These are phyloP conservation scores for Alternaria sp. DNA, from an alignment of 2,329 filamentous ascomycete species.

Conservation along the genomic window DNA sequence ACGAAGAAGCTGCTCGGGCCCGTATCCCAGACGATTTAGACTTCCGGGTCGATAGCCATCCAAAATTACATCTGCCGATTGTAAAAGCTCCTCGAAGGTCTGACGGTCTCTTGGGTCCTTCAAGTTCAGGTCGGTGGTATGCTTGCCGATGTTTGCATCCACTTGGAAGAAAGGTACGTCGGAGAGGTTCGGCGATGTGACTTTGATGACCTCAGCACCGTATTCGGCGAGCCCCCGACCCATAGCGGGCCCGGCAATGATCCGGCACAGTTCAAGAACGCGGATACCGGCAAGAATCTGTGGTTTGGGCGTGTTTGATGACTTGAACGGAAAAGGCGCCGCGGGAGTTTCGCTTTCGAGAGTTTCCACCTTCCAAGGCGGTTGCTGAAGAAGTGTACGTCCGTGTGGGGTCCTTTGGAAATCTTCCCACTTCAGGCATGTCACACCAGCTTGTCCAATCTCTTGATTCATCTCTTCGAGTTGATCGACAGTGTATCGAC, in stretches of 20 bases:
- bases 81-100: conserved; percentile 65
- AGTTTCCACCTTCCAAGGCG: conserved; percentile 57
- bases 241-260: conserved; percentile 78
- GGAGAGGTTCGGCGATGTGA: conserved; percentile 70
- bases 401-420: conserved; percentile 51
- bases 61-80: conserved; percentile 68
- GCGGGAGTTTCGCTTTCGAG: conserved; percentile 60
- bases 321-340: conserved; percentile 53
- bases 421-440: conserved; percentile 50
- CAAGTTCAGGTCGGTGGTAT: conserved; percentile 68
- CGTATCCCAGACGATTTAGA: conserved; percentile 68
- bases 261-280: conserved; percentile 75
- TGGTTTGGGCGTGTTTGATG: conserved; percentile 45
- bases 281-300: conserved; percentile 65
- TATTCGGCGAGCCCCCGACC: conserved; percentile 75
- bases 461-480: conserved; percentile 52
- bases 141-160: conserved; percentile 75
- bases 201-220: conserved; percentile 75
- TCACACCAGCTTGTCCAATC: conserved; percentile 52
- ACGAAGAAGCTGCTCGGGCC: conserved; percentile 60
- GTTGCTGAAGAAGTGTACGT: conserved; percentile 47
- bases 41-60: conserved; percentile 74
- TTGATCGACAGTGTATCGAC: conserved; percentile 46
- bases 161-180: conserved; percentile 77
- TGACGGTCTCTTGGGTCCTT: conserved; percentile 60